Evolutionary conservation across 2,329 filamentous ascomycete species (phyloP), one percentile per base, ranked within the genome.

Genomic region (Neopestalotiopsis sp.): DNA sequence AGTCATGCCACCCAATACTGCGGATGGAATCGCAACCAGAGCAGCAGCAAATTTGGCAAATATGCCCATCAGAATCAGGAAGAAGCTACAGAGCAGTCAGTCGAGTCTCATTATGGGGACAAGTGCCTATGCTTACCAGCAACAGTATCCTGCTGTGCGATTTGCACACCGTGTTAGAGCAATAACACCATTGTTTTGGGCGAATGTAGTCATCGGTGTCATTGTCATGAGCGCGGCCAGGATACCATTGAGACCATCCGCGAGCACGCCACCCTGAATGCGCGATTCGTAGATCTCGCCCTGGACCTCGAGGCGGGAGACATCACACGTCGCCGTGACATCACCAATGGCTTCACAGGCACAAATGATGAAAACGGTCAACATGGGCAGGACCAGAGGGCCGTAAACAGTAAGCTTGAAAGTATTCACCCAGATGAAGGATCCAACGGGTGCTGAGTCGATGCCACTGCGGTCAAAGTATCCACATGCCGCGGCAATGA

Each of bases 161-260:
- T 94, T 95, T 1, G 93, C 93, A 78, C 93, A 95, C 17, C 92
- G 88, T 0, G 93, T 96, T 59, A 96, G 84, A 0, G 93, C 91
- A 70, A 96, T 95, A 65, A 95, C 92, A 45, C 93, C 93, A 77
- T 95, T 95, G 82, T 95, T 95, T 79, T 95, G 92, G 0, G 93
- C 93, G 73, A 95, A 95, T 0, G 90, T 92, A 1, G 89, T 91
- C 88, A 95, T 93, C 38, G 93, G 92, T 0, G 92, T 93, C 73
- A 94, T 92, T 62, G 93, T 95, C 82, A 90, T 92, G 40, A 96
- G 86, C 0, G 90, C 92, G 17, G 92, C 92, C 17, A 95, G 82
- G 71, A 94, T 82, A 45, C 93, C 92, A 74, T 93, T 94, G 65
- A 94, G 73, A 0, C 93, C 93, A 73, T 96, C 94, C 0, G 92